phyloP scores from a whole-genome alignment of 1,139 yeast species.

The Debaryomyces psychrophilus region DNA sequence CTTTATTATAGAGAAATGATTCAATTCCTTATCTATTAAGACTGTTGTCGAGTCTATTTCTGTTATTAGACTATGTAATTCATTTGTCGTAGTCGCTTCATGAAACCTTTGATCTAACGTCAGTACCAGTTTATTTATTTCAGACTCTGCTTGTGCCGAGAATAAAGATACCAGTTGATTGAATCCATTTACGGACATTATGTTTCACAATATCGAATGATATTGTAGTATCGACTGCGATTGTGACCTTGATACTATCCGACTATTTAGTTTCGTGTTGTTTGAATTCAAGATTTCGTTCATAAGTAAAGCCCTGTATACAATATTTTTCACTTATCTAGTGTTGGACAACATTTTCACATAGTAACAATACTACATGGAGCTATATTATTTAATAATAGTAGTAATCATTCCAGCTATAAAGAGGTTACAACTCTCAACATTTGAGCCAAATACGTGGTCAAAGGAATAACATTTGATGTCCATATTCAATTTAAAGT shows the following conservation, averaged over 20 bases:
- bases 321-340: slow-evolving; percentile 1
- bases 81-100: slow-evolving; percentile 12
- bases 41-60: slow-evolving; percentile 16
- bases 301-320: slow-evolving; percentile 5
- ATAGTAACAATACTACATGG: no score
- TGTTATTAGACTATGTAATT: slow-evolving; percentile 13
- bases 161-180: slow-evolving; percentile 1
- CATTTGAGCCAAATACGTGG: background rate
- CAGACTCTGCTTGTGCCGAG: slow-evolving; percentile 9
- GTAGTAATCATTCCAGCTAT: background rate
- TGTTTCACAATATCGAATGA: slow-evolving; percentile 2
- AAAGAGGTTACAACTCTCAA: background rate
- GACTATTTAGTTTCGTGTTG: slow-evolving; percentile 5
- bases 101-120: slow-evolving; percentile 13
- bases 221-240: background rate
- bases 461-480: background rate
- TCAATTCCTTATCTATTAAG: slow-evolving; percentile 29
- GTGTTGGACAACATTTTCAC: no score
- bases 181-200: slow-evolving; percentile 1
- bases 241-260: background rate
- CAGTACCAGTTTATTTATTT: slow-evolving; percentile 11
- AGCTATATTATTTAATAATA: background rate
- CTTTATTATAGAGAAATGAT: slow-evolving; percentile 29
- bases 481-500: background rate
- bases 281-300: slow-evolving; percentile 5